Evolutionary conservation across 176 grass and related monocot genomes (phyloP).

Genomic region (Luzula sylvatica): DNA sequence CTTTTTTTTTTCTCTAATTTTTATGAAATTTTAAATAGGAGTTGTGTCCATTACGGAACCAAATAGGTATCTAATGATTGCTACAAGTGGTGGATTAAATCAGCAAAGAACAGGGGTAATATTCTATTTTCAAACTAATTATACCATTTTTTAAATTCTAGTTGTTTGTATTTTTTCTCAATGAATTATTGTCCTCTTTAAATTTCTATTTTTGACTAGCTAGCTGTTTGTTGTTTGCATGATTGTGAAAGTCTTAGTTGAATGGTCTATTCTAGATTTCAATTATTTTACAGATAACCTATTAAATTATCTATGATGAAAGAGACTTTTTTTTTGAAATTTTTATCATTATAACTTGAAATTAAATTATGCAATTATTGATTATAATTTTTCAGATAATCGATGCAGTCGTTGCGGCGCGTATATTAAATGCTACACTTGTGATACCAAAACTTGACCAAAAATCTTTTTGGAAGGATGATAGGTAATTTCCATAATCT

Average conservation of each 20-base stretch:
- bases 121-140: background rate
- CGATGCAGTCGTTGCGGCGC: conserved; percentile 87
- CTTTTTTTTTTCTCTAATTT: background rate
- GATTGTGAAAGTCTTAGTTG: background rate
- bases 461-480: conserved; percentile 93
- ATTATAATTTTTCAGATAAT: conserved; percentile 66
- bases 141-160: too few relatives aligned
- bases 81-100: conserved; percentile 89
- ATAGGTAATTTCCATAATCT: too few relatives aligned
- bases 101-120: conserved; percentile 99
- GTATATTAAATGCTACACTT: conserved; percentile 85
- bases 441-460: conserved; percentile 73
- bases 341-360: too few relatives aligned
- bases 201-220: background rate
- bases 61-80: conserved; percentile 83
- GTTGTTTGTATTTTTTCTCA: too few relatives aligned
- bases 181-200: background rate
- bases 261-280: conserved; percentile 16
- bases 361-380: too few relatives aligned
- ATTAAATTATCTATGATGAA: too few relatives aligned
- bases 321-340: too few relatives aligned
- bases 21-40: conserved; percentile 26
- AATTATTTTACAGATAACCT: too few relatives aligned
- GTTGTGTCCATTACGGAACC: conserved; percentile 33
- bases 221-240: conserved; percentile 1